phyloP scores from a whole-genome alignment of 805 yeast species.

The Saccharomyces cerevisiae region DNA sequence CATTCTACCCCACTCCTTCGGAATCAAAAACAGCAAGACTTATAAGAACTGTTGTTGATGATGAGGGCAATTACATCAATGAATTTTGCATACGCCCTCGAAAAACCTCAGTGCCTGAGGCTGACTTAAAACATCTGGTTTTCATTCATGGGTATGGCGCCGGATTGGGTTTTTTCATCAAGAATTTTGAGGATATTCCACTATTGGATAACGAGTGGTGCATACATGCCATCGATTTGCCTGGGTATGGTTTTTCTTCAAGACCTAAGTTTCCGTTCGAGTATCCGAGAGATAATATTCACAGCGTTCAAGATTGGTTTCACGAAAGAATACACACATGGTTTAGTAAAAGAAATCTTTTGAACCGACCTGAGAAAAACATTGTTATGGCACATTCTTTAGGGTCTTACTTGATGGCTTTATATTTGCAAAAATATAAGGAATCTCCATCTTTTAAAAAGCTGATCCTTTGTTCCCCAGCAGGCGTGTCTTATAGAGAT shows the following conservation, averaged over 20 bases:
- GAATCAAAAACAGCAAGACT: slow-evolving; percentile 21
- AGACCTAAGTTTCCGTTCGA: slow-evolving; percentile 57
- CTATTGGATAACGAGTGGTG: slow-evolving; percentile 45
- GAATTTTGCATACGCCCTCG: slow-evolving; percentile 61
- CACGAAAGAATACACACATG: slow-evolving; percentile 44
- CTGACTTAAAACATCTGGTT: slow-evolving; percentile 44
- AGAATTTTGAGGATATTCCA: slow-evolving; percentile 55
- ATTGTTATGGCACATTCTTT: slow-evolving; percentile 77
- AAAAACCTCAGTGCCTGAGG: slow-evolving; percentile 24
- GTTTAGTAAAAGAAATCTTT: slow-evolving; percentile 26
- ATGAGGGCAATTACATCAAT: slow-evolving; percentile 52
- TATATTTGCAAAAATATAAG: slow-evolving; percentile 48
- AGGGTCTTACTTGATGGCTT: slow-evolving; percentile 77
- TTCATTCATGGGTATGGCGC: slow-evolving; percentile 94
- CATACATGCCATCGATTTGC: slow-evolving; percentile 76
- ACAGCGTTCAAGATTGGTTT: slow-evolving; percentile 32
- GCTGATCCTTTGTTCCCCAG: slow-evolving; percentile 80
- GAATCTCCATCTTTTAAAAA: slow-evolving; percentile 51
- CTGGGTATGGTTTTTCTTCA: slow-evolving; percentile 87
- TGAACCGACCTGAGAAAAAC: slow-evolving; percentile 34
- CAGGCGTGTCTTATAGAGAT: slow-evolving; percentile 46
- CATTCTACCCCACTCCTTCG: slow-evolving; percentile 38
- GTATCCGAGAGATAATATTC: slow-evolving; percentile 18
- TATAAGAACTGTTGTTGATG: slow-evolving; percentile 35
- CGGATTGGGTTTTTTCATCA: slow-evolving; percentile 75